Evolutionary conservation across 805 yeast genomes (phyloP), one percentile per base, ranked within the genome.

Genomic region (Schizosaccharomyces osmophilus): DNA sequence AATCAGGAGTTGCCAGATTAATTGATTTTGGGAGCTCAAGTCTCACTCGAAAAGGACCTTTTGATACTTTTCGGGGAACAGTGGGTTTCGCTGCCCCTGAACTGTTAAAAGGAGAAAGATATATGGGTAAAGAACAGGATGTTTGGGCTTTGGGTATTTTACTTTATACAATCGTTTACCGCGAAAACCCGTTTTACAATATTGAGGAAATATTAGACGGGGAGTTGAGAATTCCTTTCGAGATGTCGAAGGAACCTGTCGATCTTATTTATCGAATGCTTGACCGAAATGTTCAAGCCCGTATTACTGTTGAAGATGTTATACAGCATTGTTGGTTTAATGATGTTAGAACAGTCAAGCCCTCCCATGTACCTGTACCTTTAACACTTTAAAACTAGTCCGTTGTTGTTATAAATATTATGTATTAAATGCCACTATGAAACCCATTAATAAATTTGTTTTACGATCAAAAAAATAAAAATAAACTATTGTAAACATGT

Each of bases 1-100:
- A 82, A 64, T 59, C 66, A 31, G 94, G 93, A 1, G 77, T 81
- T 57, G 83, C 87, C 61, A 89, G 88, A 69, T 74, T 90, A 64
- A 90, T 90, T 68, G 98, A 90, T 72, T 90, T 88, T 71, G 98
- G 98, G 0, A 84, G 95, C 59, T 95, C 97, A 0, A 95, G 97
- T 0, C 87, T 87, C 70, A 80, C 82, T 24, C 80, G 79, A 65
- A 87, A 84, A 73, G 97, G 97, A 0, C 97, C 97, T 4, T 93
- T 90, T 72, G 95, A 90, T 66, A 95, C 93, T 4, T 90, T 93
- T 72, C 97, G 93, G 1, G 98, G 98, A 2, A 93, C 98, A 0
- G 82, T 93, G 55, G 63, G 93, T 71, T 93, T 90, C 71, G 97
- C 97, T 0, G 95, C 97, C 0, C 98, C 98, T 0, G 98, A 93